Evolutionary conservation across 306 rosid species (phyloP).

Genomic region (Lathyrus sativus): DNA sequence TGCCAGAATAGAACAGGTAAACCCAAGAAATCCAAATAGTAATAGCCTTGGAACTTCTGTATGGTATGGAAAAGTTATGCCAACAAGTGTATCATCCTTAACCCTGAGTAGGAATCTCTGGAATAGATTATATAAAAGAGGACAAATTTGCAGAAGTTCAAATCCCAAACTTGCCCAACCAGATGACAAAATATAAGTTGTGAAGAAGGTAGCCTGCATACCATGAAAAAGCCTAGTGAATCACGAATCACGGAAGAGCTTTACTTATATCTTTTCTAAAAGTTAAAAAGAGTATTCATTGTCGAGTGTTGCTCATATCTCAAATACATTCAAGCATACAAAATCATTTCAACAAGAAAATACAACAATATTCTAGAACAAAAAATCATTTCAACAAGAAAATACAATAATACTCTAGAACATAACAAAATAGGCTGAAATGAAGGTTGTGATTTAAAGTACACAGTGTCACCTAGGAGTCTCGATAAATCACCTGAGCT

Average conservation of each 20-base stretch:
- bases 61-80: conserved; percentile 76
- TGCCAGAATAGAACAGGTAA: conserved; percentile 82
- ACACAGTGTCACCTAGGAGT: conserved; percentile 18
- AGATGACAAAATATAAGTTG: conserved; percentile 85
- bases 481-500: conserved; percentile 65
- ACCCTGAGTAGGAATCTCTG: conserved; percentile 55
- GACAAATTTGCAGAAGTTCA: conserved; percentile 80
- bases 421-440: conserved; percentile 6
- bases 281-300: conserved; percentile 17
- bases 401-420: conserved; percentile 3
- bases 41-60: conserved; percentile 85
- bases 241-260: conserved; percentile 13
- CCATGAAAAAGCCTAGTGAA: conserved; percentile 36
- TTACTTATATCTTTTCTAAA: conserved; percentile 14
- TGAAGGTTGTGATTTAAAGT: conserved; percentile 18
- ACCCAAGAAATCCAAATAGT: conserved; percentile 86
- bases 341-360: conserved; percentile 29
- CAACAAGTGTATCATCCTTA: conserved; percentile 52
- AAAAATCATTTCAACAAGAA: conserved; percentile 26
- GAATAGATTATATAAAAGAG: conserved; percentile 65
- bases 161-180: conserved; percentile 95
- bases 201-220: conserved; percentile 84
- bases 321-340: conserved; percentile 12
- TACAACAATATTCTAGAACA: conserved; percentile 7
- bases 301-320: conserved; percentile 25